A percentile compares a stretch with the other conserved stretches of the same genome.
These are phyloP conservation scores for Exutisphaerella laricina DNA, from an alignment of 2,329 filamentous ascomycete genomes.

Conservation along the genomic window DNA sequence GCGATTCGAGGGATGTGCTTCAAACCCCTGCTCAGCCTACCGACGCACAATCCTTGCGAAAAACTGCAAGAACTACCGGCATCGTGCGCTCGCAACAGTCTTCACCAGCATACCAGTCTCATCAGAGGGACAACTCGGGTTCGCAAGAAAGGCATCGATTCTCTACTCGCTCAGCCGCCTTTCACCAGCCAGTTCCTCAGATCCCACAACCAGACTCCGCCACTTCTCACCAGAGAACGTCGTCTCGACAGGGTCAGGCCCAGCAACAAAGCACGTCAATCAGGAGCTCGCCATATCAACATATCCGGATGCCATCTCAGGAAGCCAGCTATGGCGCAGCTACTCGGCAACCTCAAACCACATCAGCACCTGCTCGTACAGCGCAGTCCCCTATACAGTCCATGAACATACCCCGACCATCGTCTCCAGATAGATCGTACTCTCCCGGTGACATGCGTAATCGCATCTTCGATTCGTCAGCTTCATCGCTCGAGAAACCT, in stretches of 20 bases:
- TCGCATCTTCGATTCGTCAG: conserved; percentile 8
- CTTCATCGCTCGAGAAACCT: conserved; percentile 5
- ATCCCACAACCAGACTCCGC: conserved; percentile 4
- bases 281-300: neutral
- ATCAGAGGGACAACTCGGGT: neutral
- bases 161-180: neutral
- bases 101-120: conserved; percentile 2
- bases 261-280: neutral
- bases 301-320: conserved; percentile 8
- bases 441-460: conserved; percentile 17
- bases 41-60: conserved; percentile 8
- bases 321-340: conserved; percentile 5
- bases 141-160: neutral
- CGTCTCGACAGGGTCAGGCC: conserved; percentile 5
- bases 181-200: conserved; percentile 4
- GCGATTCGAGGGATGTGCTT: conserved; percentile 21
- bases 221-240: conserved; percentile 9
- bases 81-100: neutral
- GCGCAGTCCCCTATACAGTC: conserved; percentile 5
- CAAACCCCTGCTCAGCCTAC: conserved; percentile 8
- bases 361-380: no score
- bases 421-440: conserved; percentile 10
- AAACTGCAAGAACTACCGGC: conserved; percentile 2
- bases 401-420: conserved; percentile 11
- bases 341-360: no score